Evolutionary conservation across 495 filamentous ascomycete species (phyloP), one percentile per base, ranked within the genome.

Genomic region (Parathielavia hyrcaniae): DNA sequence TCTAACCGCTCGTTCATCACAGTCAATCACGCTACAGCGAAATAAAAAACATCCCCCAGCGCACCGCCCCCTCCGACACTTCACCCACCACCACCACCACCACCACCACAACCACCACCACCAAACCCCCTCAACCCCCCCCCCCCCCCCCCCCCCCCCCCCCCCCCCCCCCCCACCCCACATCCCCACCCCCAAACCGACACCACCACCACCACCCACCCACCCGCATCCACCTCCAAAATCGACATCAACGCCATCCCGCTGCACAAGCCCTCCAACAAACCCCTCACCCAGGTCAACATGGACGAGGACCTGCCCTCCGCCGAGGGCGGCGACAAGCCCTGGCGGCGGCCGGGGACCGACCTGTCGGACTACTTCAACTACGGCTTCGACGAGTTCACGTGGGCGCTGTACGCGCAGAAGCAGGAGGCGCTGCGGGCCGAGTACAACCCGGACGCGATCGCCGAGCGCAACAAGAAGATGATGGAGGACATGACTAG

Each of bases 371-470:
- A 98, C 71, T 98, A 93, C 71, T 98, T 98, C 81, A 98, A 98
- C 75, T 98, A 97, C 75, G 95, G 95, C 38, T 98, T 98, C 61
- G 93, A 98, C 74, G 93, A 98, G 71, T 98, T 97, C 69, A 97
- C 95, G 16, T 98, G 93, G 93, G 88, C 91, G 30, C 83, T 89
- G 58, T 98, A 97, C 72, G 91, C 91, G 32, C 72, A 90, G 59
- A 95, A 95, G 65, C 95, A 97, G 67, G 84, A 89, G 55, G 77
- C 79, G 5, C 74, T 96, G 56, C 80, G 87, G 17, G 83, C 82
- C 54, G 87, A 90, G 58, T 85, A 76, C 67, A 77, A 72, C 61
- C 72, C 72, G 40, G 79, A 82, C 16, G 73, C 75, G 51, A 73
- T 82, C 36, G 83, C 89, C 9, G 73, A 77, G 44, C 84, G 84